Conservation (phyloP, 2,329 filamentous ascomycete genomes). For the Penicillium sp. region DNA sequence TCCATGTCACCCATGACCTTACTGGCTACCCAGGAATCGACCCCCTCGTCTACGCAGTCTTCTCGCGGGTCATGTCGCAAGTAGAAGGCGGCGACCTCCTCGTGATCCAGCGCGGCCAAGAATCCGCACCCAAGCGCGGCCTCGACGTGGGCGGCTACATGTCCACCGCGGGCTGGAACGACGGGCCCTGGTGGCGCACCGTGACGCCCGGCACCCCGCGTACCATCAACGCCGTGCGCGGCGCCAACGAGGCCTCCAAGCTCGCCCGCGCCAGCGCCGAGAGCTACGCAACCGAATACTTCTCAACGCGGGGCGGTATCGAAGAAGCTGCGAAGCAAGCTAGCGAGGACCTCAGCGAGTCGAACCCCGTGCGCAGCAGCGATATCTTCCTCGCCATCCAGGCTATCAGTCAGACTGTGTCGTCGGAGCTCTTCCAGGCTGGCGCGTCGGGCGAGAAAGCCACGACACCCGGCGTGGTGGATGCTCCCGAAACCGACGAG, state of each 20-base stretch:
- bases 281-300: constrained; percentile 83
- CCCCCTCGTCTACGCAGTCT: constrained; percentile 86
- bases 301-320: constrained; percentile 73
- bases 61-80: constrained; percentile 96
- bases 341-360: constrained; percentile 75
- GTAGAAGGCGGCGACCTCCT: constrained; percentile 95
- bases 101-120: constrained; percentile 89
- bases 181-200: constrained; percentile 92
- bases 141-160: constrained; percentile 44
- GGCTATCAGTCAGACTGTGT: constrained; percentile 68
- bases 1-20: constrained; percentile 96
- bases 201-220: constrained; percentile 62
- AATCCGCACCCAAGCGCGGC: constrained; percentile 70
- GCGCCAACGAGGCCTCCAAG: constrained; percentile 84
- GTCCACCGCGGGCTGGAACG: constrained; percentile 69
- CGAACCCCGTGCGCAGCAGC: constrained; percentile 86
- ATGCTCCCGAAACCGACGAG: constrained; percentile 50
- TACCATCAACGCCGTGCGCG: constrained; percentile 76
- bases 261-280: constrained; percentile 88
- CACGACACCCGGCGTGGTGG: constrained; percentile 35
- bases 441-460: constrained; percentile 48
- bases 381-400: constrained; percentile 97
- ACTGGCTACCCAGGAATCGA: constrained; percentile 93
- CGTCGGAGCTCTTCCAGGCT: constrained; percentile 68
- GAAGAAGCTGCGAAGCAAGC: constrained; percentile 78